Conservation (phyloP, 1,284 basidiomycete genomes). For the Athelia psychrophila region DNA sequence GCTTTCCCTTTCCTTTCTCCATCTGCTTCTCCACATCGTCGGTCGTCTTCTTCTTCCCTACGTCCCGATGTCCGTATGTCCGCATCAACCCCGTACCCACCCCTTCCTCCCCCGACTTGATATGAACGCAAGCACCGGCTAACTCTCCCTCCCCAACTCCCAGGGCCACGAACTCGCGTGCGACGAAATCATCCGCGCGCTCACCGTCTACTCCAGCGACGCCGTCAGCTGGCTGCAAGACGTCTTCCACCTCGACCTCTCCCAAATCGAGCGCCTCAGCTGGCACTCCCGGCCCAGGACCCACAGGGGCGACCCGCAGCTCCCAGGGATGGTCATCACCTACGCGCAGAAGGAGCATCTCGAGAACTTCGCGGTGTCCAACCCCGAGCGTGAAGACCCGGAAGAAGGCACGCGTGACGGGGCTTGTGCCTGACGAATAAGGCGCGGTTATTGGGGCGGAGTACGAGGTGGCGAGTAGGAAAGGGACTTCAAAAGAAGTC, state of each 20-base stretch:
- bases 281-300: conserved; percentile 82
- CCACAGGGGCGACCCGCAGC: conserved; percentile 79
- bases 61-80: no score
- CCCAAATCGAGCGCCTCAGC: conserved; percentile 80
- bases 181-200: conserved; percentile 81
- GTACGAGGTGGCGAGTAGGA: conserved; percentile 67
- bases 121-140: no score
- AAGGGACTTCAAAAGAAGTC: conserved; percentile 60
- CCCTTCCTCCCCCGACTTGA: no score
- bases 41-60: no score
- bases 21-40: no score
- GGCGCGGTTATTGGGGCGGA: conserved; percentile 70
- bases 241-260: conserved; percentile 76
- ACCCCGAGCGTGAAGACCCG: conserved; percentile 74
- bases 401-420: conserved; percentile 74
- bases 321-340: conserved; percentile 83
- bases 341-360: conserved; percentile 80
- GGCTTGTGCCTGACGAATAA: conserved; percentile 65
- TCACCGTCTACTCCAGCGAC: conserved; percentile 78
- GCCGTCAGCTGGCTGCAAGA: conserved; percentile 84
- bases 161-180: conserved; percentile 81
- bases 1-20: conserved; percentile 26
- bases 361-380: conserved; percentile 68
- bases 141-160: no score
- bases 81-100: no score